Conservation (phyloP, 345 rosid genomes). For the Rhodamnia argentea region DNA sequence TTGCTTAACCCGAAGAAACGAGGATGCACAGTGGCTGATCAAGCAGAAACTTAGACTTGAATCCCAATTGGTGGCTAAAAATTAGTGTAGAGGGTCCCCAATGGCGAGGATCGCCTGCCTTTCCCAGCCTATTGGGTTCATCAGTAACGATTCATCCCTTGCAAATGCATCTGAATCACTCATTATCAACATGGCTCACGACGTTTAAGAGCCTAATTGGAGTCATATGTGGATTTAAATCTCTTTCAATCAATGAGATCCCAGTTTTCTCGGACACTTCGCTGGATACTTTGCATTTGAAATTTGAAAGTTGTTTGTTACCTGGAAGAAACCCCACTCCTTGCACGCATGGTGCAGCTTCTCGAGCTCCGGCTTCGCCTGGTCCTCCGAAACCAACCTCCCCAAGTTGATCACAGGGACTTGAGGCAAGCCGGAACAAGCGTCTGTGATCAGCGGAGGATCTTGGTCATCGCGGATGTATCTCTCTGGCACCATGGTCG, state of each 20-base stretch:
- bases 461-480: slow-evolving; percentile 1
- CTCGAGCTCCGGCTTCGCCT: background rate
- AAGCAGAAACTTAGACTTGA: background rate
- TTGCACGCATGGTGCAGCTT: slow-evolving; percentile 10
- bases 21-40: background rate
- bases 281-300: background rate
- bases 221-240: background rate
- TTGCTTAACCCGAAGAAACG: background rate
- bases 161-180: background rate
- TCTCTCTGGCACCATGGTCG: background rate
- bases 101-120: background rate
- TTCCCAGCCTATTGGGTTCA: background rate
- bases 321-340: slow-evolving; percentile 19
- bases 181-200: background rate
- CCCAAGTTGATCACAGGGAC: slow-evolving; percentile 6
- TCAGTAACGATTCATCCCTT: background rate
- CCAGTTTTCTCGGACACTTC: too few species aligned
- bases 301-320: background rate
- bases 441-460: background rate
- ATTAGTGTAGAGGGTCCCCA: background rate
- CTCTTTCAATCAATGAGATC: background rate
- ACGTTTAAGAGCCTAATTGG: background rate
- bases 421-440: background rate
- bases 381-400: background rate
- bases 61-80: background rate